Base-by-base conservation (phyloP, 257 asterid species). In the Forsythia viridissima region DNA sequence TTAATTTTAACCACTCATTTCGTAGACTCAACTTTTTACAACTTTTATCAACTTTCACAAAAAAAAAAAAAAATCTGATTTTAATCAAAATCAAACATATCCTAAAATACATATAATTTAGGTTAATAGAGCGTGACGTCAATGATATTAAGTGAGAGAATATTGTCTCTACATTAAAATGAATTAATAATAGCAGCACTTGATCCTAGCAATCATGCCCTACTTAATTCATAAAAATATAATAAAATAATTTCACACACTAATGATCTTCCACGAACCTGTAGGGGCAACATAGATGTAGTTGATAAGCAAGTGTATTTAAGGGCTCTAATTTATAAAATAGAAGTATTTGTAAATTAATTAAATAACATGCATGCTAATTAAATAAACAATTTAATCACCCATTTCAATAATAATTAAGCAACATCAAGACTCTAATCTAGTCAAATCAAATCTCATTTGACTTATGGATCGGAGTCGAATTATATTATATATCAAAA, bases 191-290 rank as follows among this genome's bases (percentile, higher is more conserved):
- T 6, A 42, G 68, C 44, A n/a, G 73, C 81, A 41, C 86, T 67
- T 55, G 79, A 83, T 83, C 84, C 80, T 72, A 76, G 77, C 80
- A 66, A 42, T 55, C 42, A 34, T 3, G 16, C n/a, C 30, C 65
- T n/a, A 46, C 13, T 18, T 39, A 75, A 63, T 30, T 42, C 15
- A 76, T 0, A 48, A 34, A 59, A 43, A 24, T 51, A 10, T 59
- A 71, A 63, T 13, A 76, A 20, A 75, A 69, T 37, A 71, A 71
- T 40, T 71, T 38, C 37, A 63, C 3, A 73, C 5, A 21, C 2
- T 38, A 79, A 74, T 30, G 34, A 30, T 68, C 55, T 61, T 36
- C 34, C 73, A 78, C 42, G 37, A 74, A 5, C 76, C 24, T 13
- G 63, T 34, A 73, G 69, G 52, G 52, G 61, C 40, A 44, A 72